phyloP scores from a whole-genome alignment of 768 basidiomycete species.

The Hirschioporus abietinus region DNA sequence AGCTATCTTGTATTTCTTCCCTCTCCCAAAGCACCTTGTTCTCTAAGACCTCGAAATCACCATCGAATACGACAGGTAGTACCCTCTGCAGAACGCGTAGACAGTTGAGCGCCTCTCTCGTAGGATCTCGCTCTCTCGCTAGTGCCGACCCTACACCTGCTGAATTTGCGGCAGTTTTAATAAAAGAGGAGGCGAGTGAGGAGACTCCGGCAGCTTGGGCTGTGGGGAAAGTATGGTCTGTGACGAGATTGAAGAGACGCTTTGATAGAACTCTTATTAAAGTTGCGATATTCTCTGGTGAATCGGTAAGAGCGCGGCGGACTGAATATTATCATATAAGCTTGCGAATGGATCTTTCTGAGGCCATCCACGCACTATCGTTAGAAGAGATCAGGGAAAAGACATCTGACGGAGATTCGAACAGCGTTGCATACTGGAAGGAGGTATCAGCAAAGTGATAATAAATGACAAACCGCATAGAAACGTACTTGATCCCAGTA shows the following conservation, averaged over 20 bases:
- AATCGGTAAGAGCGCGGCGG: slow-evolving; percentile 71
- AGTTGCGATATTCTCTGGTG: slow-evolving; percentile 83
- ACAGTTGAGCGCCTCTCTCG: slow-evolving; percentile 88
- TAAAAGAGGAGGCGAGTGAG: slow-evolving; percentile 65
- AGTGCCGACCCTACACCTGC: slow-evolving; percentile 13
- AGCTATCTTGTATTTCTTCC: slow-evolving; percentile 40
- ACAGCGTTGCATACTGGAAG: slow-evolving; percentile 70
- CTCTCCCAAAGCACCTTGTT: slow-evolving; percentile 79
- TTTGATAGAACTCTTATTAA: slow-evolving; percentile 67
- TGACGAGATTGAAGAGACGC: slow-evolving; percentile 68
- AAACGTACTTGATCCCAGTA: slow-evolving; percentile 84
- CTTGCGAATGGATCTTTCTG: slow-evolving; percentile 7
- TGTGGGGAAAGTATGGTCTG: slow-evolving; percentile 77
- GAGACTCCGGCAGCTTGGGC: slow-evolving; percentile 49
- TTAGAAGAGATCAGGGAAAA: slow-evolving; percentile 84
- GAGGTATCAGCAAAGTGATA: slow-evolving; percentile 7
- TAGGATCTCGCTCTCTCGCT: slow-evolving; percentile 51
- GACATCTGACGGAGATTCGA: slow-evolving; percentile 87
- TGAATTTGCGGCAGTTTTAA: slow-evolving; percentile 47
- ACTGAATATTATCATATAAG: slow-evolving; percentile 40
- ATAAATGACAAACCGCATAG: slow-evolving; percentile 2
- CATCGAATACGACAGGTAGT: slow-evolving; percentile 84
- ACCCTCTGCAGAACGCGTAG: slow-evolving; percentile 86
- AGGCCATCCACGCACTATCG: slow-evolving; percentile 54
- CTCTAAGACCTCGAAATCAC: slow-evolving; percentile 75